Percentiles rank a stretch among this genome's conserved stretches.
Evolutionary conservation across 768 basidiomycete genomes (phyloP).

Genomic region (Lactifluus hygrophoroides): DNA sequence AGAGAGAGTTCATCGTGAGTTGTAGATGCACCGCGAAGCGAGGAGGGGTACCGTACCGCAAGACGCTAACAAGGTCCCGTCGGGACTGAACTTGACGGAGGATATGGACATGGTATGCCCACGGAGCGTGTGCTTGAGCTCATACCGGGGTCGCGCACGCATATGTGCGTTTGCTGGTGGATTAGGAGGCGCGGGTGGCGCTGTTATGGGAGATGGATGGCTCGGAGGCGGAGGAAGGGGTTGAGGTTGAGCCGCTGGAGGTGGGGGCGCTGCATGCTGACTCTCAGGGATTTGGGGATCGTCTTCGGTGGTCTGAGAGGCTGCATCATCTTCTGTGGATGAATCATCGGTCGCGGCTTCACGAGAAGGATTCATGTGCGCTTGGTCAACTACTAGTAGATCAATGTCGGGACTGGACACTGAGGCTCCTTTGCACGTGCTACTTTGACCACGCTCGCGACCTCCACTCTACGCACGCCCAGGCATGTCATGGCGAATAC

Average conservation of each 20-base stretch:
- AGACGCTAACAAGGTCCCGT: constrained; percentile 79
- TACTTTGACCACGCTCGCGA: too few species aligned
- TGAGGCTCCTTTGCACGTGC: too few species aligned
- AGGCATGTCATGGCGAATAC: not conserved
- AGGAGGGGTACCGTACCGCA: constrained; percentile 49
- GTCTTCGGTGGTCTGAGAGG: constrained; percentile 80
- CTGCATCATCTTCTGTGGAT: constrained; percentile 50
- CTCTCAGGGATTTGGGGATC: constrained; percentile 69
- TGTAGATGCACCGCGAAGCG: not conserved
- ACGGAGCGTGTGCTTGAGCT: constrained; percentile 52
- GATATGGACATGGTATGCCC: constrained; percentile 84
- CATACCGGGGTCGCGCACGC: constrained; percentile 51
- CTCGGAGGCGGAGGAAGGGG: constrained; percentile 22
- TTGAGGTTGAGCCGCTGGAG: constrained; percentile 29
- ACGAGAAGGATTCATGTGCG: not conserved
- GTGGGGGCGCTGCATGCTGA: constrained; percentile 36
- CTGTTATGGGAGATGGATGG: too few species aligned
- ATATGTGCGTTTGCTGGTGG: constrained; percentile 27
- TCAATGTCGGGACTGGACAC: too few species aligned
- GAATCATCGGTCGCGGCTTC: constrained; percentile 30
- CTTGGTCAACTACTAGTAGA: too few species aligned
- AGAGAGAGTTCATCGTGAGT: not conserved
- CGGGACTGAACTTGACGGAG: constrained; percentile 85
- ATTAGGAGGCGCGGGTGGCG: not conserved
- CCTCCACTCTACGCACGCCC: too few species aligned